Base-by-base conservation (phyloP, 352 stramenopile genomes). In the Phytopythium boreale region DNA sequence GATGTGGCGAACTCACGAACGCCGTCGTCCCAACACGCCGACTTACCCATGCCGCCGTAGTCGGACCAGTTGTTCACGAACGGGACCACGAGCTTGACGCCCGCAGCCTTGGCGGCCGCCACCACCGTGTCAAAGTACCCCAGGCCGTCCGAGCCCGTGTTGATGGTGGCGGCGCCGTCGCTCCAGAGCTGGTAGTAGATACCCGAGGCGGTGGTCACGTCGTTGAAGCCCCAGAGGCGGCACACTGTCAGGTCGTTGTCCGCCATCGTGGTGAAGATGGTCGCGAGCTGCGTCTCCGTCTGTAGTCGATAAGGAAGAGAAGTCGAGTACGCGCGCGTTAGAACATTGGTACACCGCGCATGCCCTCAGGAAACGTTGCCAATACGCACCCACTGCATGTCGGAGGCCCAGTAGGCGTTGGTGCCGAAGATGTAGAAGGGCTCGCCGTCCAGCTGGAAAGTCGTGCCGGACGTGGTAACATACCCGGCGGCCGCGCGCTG, bases 61-160 rank as follows among this genome's bases (percentile, higher is more conserved):
- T 73, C 69, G 12, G 69, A 72, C 69, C 69, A 76, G 37, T 73
- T 76, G 69, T 76, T 76, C 34, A 76, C 70, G 19, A 74, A 62
- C 24, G 70, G 70, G 56, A 76, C 70, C 19, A 76, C 64, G n/a
- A 77, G 61, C 44, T 77, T 74, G 26, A 77, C 67, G 20, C 70
- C 70, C 3, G 70, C 70, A 17, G 67, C 67, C 31, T 74, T 77
- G 17, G 70, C 70, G 2, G 70, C 70, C 3, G 61, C 67, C 14
- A 77, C 63, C 20, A 77, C 67, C 39, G 24, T 17, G 50, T 76
- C 69, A 20, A 76, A 76, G 66, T 76, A 76, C 0, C 69, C 69
- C 14, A 76, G 69, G 36, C 69, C 69, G 56, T 76, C 71, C 41
- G 63, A 52, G 4, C 41, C 55, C 19, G 66, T 76, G 62, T 76